Evolutionary conservation across 805 yeast species (phyloP), one percentile per base, ranked within the genome.

Genomic region (Grigorovia transvaalensis): DNA sequence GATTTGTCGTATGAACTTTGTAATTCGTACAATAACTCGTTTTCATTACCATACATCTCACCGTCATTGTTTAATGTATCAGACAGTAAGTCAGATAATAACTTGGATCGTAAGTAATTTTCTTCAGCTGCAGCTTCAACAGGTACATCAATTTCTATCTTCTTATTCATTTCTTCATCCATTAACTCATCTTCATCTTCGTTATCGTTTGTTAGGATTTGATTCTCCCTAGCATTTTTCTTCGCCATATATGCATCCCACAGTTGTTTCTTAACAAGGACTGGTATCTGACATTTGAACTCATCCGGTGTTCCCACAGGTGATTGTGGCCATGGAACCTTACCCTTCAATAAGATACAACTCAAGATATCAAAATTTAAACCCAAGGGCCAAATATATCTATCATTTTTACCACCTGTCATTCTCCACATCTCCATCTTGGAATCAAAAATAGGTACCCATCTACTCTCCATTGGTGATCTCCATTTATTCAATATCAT

Each of bases 351-450:
- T 19, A 88, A 75, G 50, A 88, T 75, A 66, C 95, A 87, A 56
- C 78, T 80, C 59, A 89, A 77, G 54, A 81, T 79, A 53, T 85
- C 89, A 49, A 75, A 76, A 53, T 80, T 77, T 41, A 87, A 68
- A 2, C 96, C 96, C 50, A 91, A 71, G 20, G 97, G 97, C 97
- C 97, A 89, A 57, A 84, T 82, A 50, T 76, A 75, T 67, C 88
- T 80, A 54, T 78, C 77, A 49, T 76, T 76, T 47, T 63, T 63
- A 59, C 83, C 83, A 42, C 74, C 75, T 44, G 80, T 75, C 55
- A 67, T 77, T 67, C 71, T 77, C 67, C 71, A 76, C 65, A 67
- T 74, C 54, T 75, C 78, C 61, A 62, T 63, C 8, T 62, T 66
- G 1, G 69, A 54, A 63, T 87, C 87, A 51, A 91, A 71, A 12